These are phyloP conservation scores for Apiosordaria backusii DNA, from an alignment of 495 filamentous ascomycete species.

Conservation along the genomic window DNA sequence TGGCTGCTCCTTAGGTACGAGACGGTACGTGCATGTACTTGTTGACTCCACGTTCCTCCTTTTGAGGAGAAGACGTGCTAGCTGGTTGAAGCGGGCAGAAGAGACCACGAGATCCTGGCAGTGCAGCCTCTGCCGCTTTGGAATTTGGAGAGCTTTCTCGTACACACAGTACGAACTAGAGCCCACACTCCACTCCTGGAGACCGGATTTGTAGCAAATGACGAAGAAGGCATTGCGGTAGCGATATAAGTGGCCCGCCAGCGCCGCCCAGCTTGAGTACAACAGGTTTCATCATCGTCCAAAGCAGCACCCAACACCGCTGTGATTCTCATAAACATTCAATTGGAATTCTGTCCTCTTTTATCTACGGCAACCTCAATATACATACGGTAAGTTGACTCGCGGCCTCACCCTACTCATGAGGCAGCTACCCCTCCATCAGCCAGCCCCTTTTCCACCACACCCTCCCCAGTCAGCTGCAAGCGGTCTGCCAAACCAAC, in stretches of 20 bases:
- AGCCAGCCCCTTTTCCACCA: not conserved
- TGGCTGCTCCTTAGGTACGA: not conserved
- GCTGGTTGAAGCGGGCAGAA: conserved; percentile 15
- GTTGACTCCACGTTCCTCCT: conserved; percentile 5
- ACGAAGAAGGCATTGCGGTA: conserved; percentile 15
- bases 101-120: conserved; percentile 17
- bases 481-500: conserved; percentile 3
- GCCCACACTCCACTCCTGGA: not conserved
- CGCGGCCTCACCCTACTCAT: not conserved
- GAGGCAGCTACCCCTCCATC: not conserved
- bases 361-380: not conserved
- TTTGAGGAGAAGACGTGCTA: conserved; percentile 9
- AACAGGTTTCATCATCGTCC: conserved; percentile 28
- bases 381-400: not conserved
- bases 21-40: not conserved
- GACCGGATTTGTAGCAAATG: conserved; percentile 18
- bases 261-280: conserved; percentile 21
- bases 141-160: not conserved
- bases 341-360: conserved; percentile 15
- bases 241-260: conserved; percentile 32
- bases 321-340: conserved; percentile 13
- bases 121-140: not conserved
- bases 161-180: not conserved
- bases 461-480: not conserved
- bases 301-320: conserved; percentile 13